phyloP scores from a whole-genome alignment of 1,284 basidiomycete species.

The Coniferiporia sulphurascens region DNA sequence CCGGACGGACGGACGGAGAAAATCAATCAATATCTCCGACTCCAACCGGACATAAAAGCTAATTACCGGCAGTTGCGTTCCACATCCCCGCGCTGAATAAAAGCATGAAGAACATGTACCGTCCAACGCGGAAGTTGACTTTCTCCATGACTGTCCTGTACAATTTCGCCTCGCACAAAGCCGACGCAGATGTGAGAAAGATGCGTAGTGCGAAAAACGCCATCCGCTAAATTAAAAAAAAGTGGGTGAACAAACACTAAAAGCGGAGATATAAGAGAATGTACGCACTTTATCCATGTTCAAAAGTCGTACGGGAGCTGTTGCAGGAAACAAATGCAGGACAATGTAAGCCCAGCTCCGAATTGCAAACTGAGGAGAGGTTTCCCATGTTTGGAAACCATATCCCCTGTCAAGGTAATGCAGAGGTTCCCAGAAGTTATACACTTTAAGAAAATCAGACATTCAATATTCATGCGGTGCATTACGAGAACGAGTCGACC shows the following conservation, averaged over 20 bases:
- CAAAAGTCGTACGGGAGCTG: conserved; percentile 36
- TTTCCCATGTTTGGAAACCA: conserved; percentile 98
- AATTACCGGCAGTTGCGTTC: conserved; percentile 77
- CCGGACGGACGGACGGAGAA: not conserved
- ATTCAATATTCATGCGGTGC: conserved; percentile 2
- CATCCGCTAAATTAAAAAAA: conserved; percentile 48
- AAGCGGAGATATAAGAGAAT: conserved; percentile 17
- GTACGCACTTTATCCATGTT: conserved; percentile 46
- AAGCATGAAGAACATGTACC: conserved; percentile 87
- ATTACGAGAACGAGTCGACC: not conserved
- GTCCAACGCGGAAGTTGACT: conserved; percentile 85
- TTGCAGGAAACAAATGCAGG: conserved; percentile 63
- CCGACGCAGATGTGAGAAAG: conserved; percentile 69
- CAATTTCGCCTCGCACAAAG: conserved; percentile 79
- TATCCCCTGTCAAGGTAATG: conserved; percentile 82
- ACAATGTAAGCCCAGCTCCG: conserved; percentile 93
- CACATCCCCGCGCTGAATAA: conserved; percentile 90
- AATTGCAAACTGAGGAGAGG: conserved; percentile 85
- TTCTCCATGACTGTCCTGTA: conserved; percentile 79
- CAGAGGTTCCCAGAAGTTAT: conserved; percentile 98
- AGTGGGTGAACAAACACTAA: conserved; percentile 24
- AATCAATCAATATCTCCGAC: conserved; percentile 4
- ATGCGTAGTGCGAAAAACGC: conserved; percentile 89
- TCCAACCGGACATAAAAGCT: conserved; percentile 8
- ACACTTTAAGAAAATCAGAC: conserved; percentile 52